phyloP scores from a whole-genome alignment of 371 early-diverging fungal genomes.

The Rhizopus microsporus region DNA sequence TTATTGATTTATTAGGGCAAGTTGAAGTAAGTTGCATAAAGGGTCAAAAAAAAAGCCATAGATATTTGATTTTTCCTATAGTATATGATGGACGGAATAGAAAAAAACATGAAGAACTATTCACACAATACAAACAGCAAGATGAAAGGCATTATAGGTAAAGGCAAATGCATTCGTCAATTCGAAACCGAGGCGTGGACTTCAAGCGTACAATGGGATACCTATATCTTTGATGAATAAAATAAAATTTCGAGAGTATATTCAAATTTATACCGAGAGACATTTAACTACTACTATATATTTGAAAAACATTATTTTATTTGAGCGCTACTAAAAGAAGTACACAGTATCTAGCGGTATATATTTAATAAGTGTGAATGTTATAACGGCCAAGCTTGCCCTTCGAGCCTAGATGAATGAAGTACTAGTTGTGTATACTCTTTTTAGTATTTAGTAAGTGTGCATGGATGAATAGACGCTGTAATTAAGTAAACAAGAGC shows the following conservation, averaged over 20 bases:
- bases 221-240: slow-evolving; percentile 1
- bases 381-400: not conserved
- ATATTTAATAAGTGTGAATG: slow-evolving; percentile 2
- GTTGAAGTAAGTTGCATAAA: slow-evolving; percentile 6
- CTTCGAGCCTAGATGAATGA: slow-evolving; percentile 1
- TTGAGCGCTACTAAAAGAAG: slow-evolving; percentile 2
- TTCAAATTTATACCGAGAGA: no score
- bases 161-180: not conserved
- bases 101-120: slow-evolving; percentile 1
- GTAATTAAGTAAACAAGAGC: slow-evolving; percentile 3
- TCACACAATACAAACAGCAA: slow-evolving; percentile 3
- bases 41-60: slow-evolving; percentile 4
- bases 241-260: no score
- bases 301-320: not conserved
- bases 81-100: slow-evolving; percentile 3
- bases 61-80: slow-evolving; percentile 7
- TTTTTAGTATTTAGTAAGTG: not conserved
- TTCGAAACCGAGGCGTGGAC: slow-evolving; percentile 6
- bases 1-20: not conserved
- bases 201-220: slow-evolving; percentile 5
- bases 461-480: slow-evolving; percentile 1
- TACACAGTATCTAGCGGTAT: not conserved
- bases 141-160: slow-evolving; percentile 1
- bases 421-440: not conserved
- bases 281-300: slow-evolving; percentile 1